Evolutionary conservation across 2,329 filamentous ascomycete species (phyloP).

Genomic region (Aspergillus aculeatus): DNA sequence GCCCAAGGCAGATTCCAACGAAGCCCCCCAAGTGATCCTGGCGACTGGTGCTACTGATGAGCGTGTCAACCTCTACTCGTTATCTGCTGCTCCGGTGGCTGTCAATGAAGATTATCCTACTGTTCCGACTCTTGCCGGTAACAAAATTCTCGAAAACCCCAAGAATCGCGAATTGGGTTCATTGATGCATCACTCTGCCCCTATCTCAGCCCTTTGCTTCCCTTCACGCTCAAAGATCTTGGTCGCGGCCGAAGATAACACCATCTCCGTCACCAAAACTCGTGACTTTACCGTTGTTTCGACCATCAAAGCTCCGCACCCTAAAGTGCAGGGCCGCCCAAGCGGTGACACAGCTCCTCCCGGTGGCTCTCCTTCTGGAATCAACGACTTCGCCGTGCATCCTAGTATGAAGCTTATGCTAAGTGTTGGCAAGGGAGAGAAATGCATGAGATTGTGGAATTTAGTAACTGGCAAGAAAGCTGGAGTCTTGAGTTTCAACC

Average conservation of each 20-base stretch:
- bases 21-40: slow-evolving; percentile 76
- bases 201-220: slow-evolving; percentile 76
- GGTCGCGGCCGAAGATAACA: slow-evolving; percentile 85
- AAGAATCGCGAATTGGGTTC: slow-evolving; percentile 86
- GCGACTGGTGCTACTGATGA: slow-evolving; percentile 92
- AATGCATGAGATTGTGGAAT: slow-evolving; percentile 93
- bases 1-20: slow-evolving; percentile 54
- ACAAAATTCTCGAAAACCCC: slow-evolving; percentile 76
- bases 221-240: slow-evolving; percentile 84
- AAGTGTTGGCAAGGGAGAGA: slow-evolving; percentile 84
- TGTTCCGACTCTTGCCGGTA: slow-evolving; percentile 67
- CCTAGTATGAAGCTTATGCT: slow-evolving; percentile 97
- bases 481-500: slow-evolving; percentile 81
- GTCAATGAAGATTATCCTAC: slow-evolving; percentile 56
- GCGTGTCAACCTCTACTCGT: slow-evolving; percentile 88
- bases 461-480: slow-evolving; percentile 94
- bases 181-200: slow-evolving; percentile 80
- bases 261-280: slow-evolving; percentile 80
- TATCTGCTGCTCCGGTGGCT: slow-evolving; percentile 68
- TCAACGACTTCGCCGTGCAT: slow-evolving; percentile 94
- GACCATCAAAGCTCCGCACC: slow-evolving; percentile 82
- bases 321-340: slow-evolving; percentile 75
- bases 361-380: slow-evolving; percentile 77
- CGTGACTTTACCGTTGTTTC: slow-evolving; percentile 87
- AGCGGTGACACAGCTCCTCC: slow-evolving; percentile 85